A percentile compares a stretch with the other conserved stretches of the same genome.
Evolutionary conservation across 2,329 filamentous ascomycete species (phyloP).

Genomic region (Pseudogymnoascus sp.): DNA sequence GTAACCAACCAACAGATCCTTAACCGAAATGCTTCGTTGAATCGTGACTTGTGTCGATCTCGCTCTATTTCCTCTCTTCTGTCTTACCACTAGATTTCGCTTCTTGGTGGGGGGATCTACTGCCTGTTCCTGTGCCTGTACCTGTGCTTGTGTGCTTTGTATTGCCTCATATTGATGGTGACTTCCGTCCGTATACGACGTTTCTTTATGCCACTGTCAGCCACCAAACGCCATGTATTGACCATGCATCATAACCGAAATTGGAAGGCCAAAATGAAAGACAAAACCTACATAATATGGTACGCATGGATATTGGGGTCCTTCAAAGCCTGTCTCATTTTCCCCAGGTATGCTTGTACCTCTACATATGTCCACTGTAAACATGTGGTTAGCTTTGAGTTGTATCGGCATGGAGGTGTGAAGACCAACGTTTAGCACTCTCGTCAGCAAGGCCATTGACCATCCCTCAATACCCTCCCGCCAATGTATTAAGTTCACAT

Average conservation of each 20-base stretch:
- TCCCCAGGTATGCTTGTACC: slow-evolving; percentile 13
- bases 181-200: not conserved
- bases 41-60: not conserved
- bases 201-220: not conserved
- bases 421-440: slow-evolving; percentile 16
- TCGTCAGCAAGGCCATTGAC: slow-evolving; percentile 20
- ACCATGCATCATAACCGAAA: not conserved
- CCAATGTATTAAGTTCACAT: slow-evolving; percentile 18
- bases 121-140: not conserved
- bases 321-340: slow-evolving; percentile 14
- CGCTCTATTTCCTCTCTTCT: not conserved
- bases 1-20: not conserved
- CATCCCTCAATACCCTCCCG: slow-evolving; percentile 22
- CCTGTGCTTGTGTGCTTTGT: not conserved
- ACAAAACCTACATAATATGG: slow-evolving; percentile 14
- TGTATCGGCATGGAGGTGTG: not conserved
- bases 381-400: not conserved
- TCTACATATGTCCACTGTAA: slow-evolving; percentile 13
- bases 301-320: slow-evolving; percentile 17
- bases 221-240: not conserved
- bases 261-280: not conserved
- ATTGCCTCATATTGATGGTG: not conserved
- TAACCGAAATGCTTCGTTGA: not conserved
- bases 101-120: not conserved
- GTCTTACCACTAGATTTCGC: not conserved